phyloP scores from a whole-genome alignment of 176 grass and related monocot genomes.

The Carex myosuroides region DNA sequence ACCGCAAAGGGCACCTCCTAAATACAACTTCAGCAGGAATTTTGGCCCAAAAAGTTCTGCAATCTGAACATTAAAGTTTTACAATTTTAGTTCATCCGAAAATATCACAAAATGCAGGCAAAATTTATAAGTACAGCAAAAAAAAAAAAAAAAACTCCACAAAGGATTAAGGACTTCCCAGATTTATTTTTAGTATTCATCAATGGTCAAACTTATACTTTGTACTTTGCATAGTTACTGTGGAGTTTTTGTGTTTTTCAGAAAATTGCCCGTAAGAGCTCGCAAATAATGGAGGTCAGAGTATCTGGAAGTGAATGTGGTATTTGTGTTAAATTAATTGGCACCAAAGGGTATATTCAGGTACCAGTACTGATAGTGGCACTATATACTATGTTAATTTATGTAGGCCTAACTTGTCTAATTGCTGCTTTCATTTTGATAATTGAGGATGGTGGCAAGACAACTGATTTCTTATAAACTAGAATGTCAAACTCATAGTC shows the following conservation, averaged over 20 bases:
- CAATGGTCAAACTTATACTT: not conserved
- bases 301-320: not conserved
- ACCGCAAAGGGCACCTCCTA: constrained; percentile 72
- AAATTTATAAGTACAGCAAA: not conserved
- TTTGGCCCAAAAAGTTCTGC: constrained; percentile 51
- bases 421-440: not conserved
- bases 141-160: not conserved
- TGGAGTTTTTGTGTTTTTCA: not conserved
- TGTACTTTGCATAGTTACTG: not conserved
- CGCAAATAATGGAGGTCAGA: not conserved
- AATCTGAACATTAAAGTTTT: constrained; percentile 41
- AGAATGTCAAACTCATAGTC: not conserved
- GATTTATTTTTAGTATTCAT: not conserved
- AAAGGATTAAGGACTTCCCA: not conserved
- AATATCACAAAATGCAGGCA: not conserved
- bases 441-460: not conserved
- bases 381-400: not conserved
- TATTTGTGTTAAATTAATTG: not conserved
- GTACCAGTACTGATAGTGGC: not conserved
- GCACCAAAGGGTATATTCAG: not conserved
- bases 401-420: not conserved
- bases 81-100: not conserved
- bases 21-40: constrained; percentile 68
- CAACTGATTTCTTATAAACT: not conserved
- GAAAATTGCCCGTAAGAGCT: not conserved